Evolutionary conservation across 805 yeast species (phyloP).

Genomic region (Kodamaea sagamina): DNA sequence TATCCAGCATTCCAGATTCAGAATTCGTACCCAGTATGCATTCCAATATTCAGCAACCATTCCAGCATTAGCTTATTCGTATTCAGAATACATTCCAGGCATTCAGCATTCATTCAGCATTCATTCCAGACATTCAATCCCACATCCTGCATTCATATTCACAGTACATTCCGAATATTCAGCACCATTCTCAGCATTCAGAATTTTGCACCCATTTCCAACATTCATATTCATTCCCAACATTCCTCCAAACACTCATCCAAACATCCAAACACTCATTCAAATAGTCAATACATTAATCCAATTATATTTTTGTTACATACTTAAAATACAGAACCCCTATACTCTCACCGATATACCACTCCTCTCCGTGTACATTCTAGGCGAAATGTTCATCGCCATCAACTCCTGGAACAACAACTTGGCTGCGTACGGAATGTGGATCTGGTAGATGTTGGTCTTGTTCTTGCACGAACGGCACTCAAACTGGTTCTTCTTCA

Average conservation of each 20-base stretch:
- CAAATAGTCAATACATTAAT: neutral
- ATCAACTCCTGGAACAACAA: conserved; percentile 96
- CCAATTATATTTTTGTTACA: conserved; percentile 10
- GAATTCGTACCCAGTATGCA: too few relatives aligned
- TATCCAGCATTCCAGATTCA: too few relatives aligned
- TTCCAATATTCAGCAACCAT: too few relatives aligned
- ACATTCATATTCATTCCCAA: too few relatives aligned
- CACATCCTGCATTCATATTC: too few relatives aligned
- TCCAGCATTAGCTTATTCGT: too few relatives aligned
- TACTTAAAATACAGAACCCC: conserved; percentile 16
- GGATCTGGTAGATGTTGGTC: conserved; percentile 96
- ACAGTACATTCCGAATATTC: too few relatives aligned
- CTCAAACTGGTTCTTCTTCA: conserved; percentile 96
- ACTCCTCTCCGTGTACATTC: conserved; percentile 86
- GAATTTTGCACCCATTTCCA: too few relatives aligned
- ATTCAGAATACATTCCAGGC: too few relatives aligned
- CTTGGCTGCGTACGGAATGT: conserved; percentile 98
- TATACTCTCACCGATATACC: conserved; percentile 12
- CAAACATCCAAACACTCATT: neutral
- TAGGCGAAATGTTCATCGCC: conserved; percentile 99
- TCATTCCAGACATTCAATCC: too few relatives aligned
- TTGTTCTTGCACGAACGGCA: conserved; percentile 98
- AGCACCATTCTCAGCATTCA: too few relatives aligned
- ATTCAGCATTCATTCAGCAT: too few relatives aligned
- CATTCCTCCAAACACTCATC: neutral